Base-by-base conservation (phyloP, 768 basidiomycete species). In the Pisolithus marmoratus region DNA sequence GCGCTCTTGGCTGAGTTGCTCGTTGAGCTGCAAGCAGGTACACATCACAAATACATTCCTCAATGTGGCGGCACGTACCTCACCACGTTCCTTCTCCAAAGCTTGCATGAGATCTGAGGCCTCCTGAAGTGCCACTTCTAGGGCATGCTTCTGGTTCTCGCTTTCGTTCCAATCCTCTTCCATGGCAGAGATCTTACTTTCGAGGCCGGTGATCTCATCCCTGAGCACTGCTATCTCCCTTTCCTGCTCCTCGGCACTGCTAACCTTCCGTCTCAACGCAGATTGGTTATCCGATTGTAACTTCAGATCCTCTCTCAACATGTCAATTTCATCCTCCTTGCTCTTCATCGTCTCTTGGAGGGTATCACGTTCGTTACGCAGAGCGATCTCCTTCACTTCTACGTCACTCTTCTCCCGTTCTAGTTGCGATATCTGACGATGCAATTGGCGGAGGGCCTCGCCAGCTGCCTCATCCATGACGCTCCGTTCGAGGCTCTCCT, bases 381-480 rank as follows among this genome's bases (percentile, higher is more conserved):
- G 55, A 42, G 53, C 56, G 20, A 74, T 70, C 56, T 81, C 80
- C 52, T 65, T 69, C 57, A 64, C 70, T 53, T 64, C 62, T 66
- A 73, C 69, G 2, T 82, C 79, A 11, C 59, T 65, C 65, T 77
- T 82, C 69, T 88, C 87, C 40, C 79, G 70, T 60, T 90, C 85
- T 36, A 94, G 73, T n/a, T 79, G 76, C 8, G 80, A 78, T 55
- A 97, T 91, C 62, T 89, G 85, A 5, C 77, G 69, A 60, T 97
- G 90, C 41, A 96, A 76, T 69, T 83, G 82, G 42, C 88, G 76
- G 61, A 97, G 72, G 27, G 85, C 90, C 66, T 84, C 83, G 2
- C 85, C 78, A 53, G 86, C 88, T 2, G 88, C 85, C 57, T 84
- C 85, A 60, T 89, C 87, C 76, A 95, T 94, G 38, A 94, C 70